Percentiles rank a stretch among this genome's conserved stretches.
phyloP scores from a whole-genome alignment of 169 alveolate species.

The Theileria sp. region DNA sequence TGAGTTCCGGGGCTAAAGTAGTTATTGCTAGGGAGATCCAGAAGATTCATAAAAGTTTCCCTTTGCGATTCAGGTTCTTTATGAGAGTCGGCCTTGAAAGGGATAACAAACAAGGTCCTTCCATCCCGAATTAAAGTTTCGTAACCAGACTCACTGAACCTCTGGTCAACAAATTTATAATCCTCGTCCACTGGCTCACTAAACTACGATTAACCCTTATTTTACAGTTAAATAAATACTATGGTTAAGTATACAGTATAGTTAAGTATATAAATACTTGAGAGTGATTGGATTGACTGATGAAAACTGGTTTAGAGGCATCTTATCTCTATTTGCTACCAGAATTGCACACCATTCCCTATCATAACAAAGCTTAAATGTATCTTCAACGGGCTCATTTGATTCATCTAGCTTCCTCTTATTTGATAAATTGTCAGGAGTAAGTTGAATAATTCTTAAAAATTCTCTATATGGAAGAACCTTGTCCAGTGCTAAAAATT shows the following conservation, averaged over 20 bases:
- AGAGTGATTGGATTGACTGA: slow-evolving; percentile 35
- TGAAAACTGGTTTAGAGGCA: slow-evolving; percentile 66
- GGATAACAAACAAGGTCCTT: neutral
- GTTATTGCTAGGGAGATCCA: slow-evolving; percentile 23
- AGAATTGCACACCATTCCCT: slow-evolving; percentile 59
- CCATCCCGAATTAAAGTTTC: neutral
- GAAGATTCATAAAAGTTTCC: slow-evolving; percentile 28
- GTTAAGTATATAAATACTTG: slow-evolving; percentile 14
- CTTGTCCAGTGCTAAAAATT: slow-evolving; percentile 62
- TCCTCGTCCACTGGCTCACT: slow-evolving; percentile 42
- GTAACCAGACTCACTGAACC: neutral
- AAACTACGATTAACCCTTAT: neutral
- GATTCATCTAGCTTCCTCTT: slow-evolving; percentile 14
- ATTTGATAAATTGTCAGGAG: slow-evolving; percentile 2
- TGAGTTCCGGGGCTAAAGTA: slow-evolving; percentile 35
- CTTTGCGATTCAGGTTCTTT: slow-evolving; percentile 40
- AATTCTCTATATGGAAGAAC: slow-evolving; percentile 40
- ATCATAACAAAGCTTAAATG: slow-evolving; percentile 45
- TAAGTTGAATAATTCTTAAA: slow-evolving; percentile 28
- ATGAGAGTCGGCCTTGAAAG: neutral
- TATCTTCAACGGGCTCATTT: neutral
- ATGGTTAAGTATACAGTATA: neutral
- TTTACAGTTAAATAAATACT: neutral
- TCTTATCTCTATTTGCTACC: slow-evolving; percentile 28
- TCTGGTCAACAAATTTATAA: slow-evolving; percentile 6